Conservation (phyloP, 257 asterid species). For the Avicennia marina region DNA sequence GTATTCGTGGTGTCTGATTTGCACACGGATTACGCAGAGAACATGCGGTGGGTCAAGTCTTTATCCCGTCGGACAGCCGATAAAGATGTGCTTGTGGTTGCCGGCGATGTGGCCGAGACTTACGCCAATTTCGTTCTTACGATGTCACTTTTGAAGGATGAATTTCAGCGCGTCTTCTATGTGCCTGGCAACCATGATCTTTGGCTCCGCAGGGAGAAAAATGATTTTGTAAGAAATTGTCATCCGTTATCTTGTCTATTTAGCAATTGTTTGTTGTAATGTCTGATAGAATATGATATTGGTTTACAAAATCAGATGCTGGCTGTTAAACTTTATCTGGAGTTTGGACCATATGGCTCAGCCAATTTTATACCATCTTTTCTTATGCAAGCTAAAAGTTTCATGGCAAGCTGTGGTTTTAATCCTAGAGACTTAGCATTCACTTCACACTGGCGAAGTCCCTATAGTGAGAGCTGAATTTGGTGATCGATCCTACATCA, state of each 20-base stretch:
- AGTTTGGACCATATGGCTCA: no score
- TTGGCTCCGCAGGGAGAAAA: constrained; percentile 68
- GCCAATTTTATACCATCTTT: no score
- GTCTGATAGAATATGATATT: constrained; percentile 1
- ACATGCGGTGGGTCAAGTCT: constrained; percentile 64
- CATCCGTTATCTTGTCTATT: neutral
- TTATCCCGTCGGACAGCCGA: constrained; percentile 25
- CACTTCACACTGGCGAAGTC: no score
- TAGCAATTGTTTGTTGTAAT: neutral
- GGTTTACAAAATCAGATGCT: neutral
- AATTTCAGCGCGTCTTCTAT: constrained; percentile 62
- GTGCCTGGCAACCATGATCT: constrained; percentile 92
- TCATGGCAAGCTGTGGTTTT: no score
- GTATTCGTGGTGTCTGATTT: constrained; percentile 74
- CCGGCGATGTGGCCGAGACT: constrained; percentile 94
- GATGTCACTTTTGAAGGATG: constrained; percentile 68
- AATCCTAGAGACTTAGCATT: no score
- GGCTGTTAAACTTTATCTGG: neutral
- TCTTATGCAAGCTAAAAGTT: no score
- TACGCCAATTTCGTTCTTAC: constrained; percentile 44
- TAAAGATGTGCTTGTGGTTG: constrained; percentile 62
- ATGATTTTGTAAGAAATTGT: constrained; percentile 41
- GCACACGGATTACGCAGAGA: constrained; percentile 77
- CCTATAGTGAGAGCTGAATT: no score
- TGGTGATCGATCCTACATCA: no score